Evolutionary conservation across 2,329 filamentous ascomycete genomes (phyloP), one percentile per base, ranked within the genome.

Genomic region (Epichloe baconii): DNA sequence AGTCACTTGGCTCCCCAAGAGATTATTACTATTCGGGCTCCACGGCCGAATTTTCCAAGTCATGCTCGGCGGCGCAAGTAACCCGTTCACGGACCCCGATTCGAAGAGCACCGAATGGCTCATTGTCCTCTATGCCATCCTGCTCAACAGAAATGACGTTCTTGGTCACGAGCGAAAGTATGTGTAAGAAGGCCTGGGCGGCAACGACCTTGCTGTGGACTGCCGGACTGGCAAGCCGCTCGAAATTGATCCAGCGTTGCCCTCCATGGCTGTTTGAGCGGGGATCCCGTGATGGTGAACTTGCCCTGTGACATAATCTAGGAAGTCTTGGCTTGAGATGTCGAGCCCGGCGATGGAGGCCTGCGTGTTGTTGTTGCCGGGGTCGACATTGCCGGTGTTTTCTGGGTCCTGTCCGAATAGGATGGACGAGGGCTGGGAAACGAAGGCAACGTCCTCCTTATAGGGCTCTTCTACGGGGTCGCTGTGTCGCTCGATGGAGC

Each of bases 181-280:
- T 74, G 63, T 93, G 86, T 68, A 85, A 79, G 62, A 88, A 84
- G 0, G 82, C 87, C 63, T 89, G 85, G 2, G 85, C 82, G 8
- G 84, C 86, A 12, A 88, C 80, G 34, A 78, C 69, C 37, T 71
- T 75, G 34, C 77, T 79, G 42, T 70, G 68, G 45, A 71, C 66
- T 10, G 61, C 61, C 0, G 80, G 76, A n/a, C 78, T 73, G 44
- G 93, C 78, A 10, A 95, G 68, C 47, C 80, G 70, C 44, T 83
- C 79, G 61, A 96, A 94, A 0, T 75, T 69, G 42, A 93, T 70
- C 66, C 73, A 79, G 15, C 61, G 65, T 11, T 49, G 42, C 7
- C 67, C 64, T 42, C 56, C 54, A 5, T 63, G 59, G n/a, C 55
- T 56, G 35, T 68, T 65, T n/a, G 63, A 60, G n/a, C 63, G 60